phyloP scores from a whole-genome alignment of 2,329 filamentous ascomycete genomes.

The Microcyclospora pomicola region DNA sequence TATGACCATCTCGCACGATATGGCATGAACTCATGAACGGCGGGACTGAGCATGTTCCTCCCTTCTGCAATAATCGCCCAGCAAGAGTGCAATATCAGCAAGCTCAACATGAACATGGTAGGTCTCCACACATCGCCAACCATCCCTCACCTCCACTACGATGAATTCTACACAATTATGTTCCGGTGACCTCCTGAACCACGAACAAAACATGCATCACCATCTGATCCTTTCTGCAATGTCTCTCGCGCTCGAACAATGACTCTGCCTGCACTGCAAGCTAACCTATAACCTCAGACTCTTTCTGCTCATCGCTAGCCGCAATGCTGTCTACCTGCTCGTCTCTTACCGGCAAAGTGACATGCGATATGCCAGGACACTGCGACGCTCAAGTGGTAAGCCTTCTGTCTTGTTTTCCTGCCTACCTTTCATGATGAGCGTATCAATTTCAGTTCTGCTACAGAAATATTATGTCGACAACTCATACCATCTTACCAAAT shows the following conservation, averaged over 20 bases:
- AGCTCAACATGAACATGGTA: no score
- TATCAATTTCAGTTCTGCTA: conserved; percentile 29
- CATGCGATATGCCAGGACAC: no score
- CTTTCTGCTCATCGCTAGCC: no score
- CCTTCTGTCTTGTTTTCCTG: background rate
- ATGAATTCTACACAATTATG: conserved; percentile 22
- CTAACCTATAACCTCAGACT: conserved; percentile 1
- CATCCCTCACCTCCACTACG: background rate
- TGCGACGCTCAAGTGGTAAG: no score
- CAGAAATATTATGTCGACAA: conserved; percentile 25
- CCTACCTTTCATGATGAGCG: conserved; percentile 23
- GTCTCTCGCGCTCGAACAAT: background rate
- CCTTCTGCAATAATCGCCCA: no score
- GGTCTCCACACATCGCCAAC: no score
- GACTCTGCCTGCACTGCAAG: background rate
- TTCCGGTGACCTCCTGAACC: conserved; percentile 25
- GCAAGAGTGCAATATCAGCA: no score
- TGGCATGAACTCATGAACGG: no score
- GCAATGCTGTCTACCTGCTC: no score
- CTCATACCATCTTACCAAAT: conserved; percentile 25
- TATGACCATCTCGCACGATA: no score
- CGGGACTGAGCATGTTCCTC: no score
- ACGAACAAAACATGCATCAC: conserved; percentile 29
- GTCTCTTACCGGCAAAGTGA: no score
- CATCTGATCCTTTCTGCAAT: conserved; percentile 21